Evolutionary conservation across 805 yeast species (phyloP).

Genomic region (Torulaspora quercuum): DNA sequence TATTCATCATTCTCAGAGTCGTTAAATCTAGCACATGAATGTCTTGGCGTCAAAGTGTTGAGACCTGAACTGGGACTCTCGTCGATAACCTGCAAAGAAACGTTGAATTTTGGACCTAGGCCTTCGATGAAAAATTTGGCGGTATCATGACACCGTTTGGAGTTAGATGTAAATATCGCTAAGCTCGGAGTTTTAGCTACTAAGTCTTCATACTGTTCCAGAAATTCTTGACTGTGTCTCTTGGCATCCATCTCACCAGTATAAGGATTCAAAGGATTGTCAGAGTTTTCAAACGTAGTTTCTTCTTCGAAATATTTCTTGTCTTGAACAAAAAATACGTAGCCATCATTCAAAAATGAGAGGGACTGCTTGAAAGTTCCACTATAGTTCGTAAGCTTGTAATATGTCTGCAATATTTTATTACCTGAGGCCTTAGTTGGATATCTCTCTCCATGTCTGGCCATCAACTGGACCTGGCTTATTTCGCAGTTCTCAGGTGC

Average conservation of each 20-base stretch:
- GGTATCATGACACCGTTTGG: constrained; percentile 47
- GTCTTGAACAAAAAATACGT: constrained; percentile 44
- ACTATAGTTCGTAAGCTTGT: constrained; percentile 26
- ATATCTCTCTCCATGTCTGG: constrained; percentile 78
- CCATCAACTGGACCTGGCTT: constrained; percentile 65
- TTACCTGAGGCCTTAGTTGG: constrained; percentile 47
- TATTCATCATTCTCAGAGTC: constrained; percentile 18
- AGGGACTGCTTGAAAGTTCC: constrained; percentile 46
- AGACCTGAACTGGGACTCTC: constrained; percentile 46
- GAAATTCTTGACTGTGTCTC: constrained; percentile 45
- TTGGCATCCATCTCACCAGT: constrained; percentile 46
- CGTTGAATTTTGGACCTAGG: constrained; percentile 25
- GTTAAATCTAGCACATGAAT: constrained; percentile 42
- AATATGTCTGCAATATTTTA: constrained; percentile 35
- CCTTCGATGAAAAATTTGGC: constrained; percentile 51
- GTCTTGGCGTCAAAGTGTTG: constrained; percentile 47
- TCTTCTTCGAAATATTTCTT: constrained; percentile 43
- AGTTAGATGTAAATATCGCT: constrained; percentile 47
- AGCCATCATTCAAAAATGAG: constrained; percentile 47
- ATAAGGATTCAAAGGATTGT: constrained; percentile 36
- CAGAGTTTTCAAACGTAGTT: constrained; percentile 30
- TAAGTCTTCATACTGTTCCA: constrained; percentile 43
- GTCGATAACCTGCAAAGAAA: constrained; percentile 39
- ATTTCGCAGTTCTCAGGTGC: constrained; percentile 48
- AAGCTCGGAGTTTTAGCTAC: constrained; percentile 38